Evolutionary conservation across 2,329 filamentous ascomycete species (phyloP), one percentile per base, ranked within the genome.

Genomic region (Aspergillus sp.): DNA sequence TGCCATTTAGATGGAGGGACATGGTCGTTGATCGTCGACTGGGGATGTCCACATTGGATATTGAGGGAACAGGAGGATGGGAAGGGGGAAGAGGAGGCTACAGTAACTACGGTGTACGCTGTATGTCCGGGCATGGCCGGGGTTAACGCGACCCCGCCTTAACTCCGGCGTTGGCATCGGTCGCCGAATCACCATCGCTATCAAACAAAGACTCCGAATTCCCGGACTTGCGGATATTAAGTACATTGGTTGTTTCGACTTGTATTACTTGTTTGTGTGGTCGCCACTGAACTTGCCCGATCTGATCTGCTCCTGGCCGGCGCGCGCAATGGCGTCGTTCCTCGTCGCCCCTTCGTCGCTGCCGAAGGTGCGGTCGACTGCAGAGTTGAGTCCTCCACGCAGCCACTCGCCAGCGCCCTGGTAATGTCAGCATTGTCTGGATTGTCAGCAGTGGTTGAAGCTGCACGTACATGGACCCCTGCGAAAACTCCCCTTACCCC

Each of bases 401-500:
- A 78, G 61, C 5, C 70, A 70, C 58, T 78, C 76, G 6, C 76
- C 76, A 9, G 70, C 68, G 8, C 76, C 76, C 74, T 78, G 33
- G 51, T 46, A 40, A 31, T 31, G 27, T 17, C 23, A 39, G 43
- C 35, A 35, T 33, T 21, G 21, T 40, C 39, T 4, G 27, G 1
- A 31, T 23, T 23, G 48, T 50, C 31, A 33, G 48, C 57, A 35
- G n/a, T 33, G n/a, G 3, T 8, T 23, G 33, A 6, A 47, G 15
- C 7, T 11, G 23, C 7, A 15, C 27, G 69, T 62, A 76, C 74
- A 60, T 76, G 74, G 57, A 76, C 58, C 3, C 69, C 68, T 11
- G 75, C 73, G 8, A 66, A 59, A 37, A 65, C 57, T 9, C 67
- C 67, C 52, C 67, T 70, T 2, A 73, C 61, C 4, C 67, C 66